These are phyloP conservation scores for Zychaea mexicana DNA, from an alignment of 371 early-diverging fungal species.

Conservation along the genomic window DNA sequence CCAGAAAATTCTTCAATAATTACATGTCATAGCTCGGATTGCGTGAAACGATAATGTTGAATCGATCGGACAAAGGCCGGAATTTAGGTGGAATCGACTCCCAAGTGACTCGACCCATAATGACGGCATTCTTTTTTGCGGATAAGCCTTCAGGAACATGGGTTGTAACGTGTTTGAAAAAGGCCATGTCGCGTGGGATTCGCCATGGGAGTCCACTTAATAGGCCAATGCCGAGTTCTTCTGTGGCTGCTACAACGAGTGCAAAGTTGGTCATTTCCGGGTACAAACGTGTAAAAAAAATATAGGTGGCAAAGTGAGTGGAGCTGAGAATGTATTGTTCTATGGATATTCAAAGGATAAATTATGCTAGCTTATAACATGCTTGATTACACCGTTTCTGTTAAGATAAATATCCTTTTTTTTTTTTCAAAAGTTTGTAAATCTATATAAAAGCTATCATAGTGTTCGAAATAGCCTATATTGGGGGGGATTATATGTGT, in stretches of 20 bases:
- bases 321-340: too few relatives aligned
- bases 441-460: too few relatives aligned
- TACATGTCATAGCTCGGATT: constrained; percentile 55
- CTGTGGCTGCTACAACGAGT: constrained; percentile 78
- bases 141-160: constrained; percentile 25
- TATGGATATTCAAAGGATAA: too few relatives aligned
- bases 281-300: constrained; percentile 1
- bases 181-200: constrained; percentile 82
- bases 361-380: too few relatives aligned
- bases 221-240: constrained; percentile 80
- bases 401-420: too few relatives aligned
- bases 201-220: constrained; percentile 82
- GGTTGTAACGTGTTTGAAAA: constrained; percentile 76
- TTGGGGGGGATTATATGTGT: too few relatives aligned
- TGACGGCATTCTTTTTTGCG: constrained; percentile 70
- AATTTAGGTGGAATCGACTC: constrained; percentile 80
- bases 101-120: constrained; percentile 92
- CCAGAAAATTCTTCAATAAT: constrained; percentile 4
- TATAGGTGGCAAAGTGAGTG: too few relatives aligned
- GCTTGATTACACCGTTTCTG: too few relatives aligned
- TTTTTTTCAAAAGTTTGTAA: too few relatives aligned
- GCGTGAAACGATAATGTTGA: constrained; percentile 86
- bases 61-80: constrained; percentile 73
- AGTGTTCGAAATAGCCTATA: too few relatives aligned
- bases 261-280: constrained; percentile 41